Percentiles rank a stretch among this genome's conserved stretches.
These are phyloP conservation scores for Plantago coronopus DNA, from an alignment of 305 asterid genomes.

Conservation along the genomic window DNA sequence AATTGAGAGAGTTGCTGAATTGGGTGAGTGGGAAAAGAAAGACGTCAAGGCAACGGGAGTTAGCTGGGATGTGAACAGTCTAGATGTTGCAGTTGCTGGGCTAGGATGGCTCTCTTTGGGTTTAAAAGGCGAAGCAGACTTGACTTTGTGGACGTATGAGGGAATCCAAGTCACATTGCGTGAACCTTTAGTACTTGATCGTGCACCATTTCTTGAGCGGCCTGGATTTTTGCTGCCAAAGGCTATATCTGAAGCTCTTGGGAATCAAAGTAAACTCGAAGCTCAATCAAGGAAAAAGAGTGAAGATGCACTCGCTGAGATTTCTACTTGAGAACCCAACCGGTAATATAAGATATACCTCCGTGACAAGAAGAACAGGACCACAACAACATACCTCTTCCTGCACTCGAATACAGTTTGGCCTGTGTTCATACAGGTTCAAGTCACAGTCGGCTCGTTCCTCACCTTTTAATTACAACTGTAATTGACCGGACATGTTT, in stretches of 20 bases:
- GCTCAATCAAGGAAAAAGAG: slow-evolving; percentile 48
- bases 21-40: slow-evolving; percentile 65
- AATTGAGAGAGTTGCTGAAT: slow-evolving; percentile 50
- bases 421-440: background rate
- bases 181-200: slow-evolving; percentile 86
- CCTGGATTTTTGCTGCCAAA: slow-evolving; percentile 91
- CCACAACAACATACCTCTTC: too few species aligned
- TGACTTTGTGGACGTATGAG: slow-evolving; percentile 64
- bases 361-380: background rate
- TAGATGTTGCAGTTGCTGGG: slow-evolving; percentile 80
- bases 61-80: slow-evolving; percentile 85
- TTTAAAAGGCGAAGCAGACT: slow-evolving; percentile 70
- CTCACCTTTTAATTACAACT: background rate
- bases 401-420: background rate
- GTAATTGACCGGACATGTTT: too few species aligned
- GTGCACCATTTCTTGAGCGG: slow-evolving; percentile 66
- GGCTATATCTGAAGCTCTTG: slow-evolving; percentile 79
- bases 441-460: background rate
- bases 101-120: slow-evolving; percentile 88
- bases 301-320: slow-evolving; percentile 30
- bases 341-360: background rate
- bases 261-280: slow-evolving; percentile 56
- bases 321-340: slow-evolving; percentile 16
- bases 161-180: slow-evolving; percentile 57
- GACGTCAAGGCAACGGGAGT: slow-evolving; percentile 63